Base-by-base conservation (phyloP, 1,139 yeast genomes). In the Candida sp. region DNA sequence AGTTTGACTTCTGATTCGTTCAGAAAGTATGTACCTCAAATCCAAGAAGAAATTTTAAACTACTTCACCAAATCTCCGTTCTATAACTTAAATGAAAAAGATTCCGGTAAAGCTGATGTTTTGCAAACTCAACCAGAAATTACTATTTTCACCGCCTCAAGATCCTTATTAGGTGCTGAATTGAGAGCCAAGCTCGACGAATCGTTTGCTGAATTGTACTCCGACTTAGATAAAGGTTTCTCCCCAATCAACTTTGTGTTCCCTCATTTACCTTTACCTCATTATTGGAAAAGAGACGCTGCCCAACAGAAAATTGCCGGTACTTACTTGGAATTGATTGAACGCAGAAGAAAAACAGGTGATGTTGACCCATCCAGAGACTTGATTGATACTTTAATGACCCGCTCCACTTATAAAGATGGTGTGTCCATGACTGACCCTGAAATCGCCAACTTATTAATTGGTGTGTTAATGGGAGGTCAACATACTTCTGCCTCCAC, bases 401-500 rank as follows among this genome's bases (percentile, higher is more conserved):
- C 80, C 56, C 75, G 75, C 56, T 85, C 93, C 38, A 82, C 89
- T 48, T 93, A 93, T 71, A 90, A 87, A 64, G 99, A 93, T 61
- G 99, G 99, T 53, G 82, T 83, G 38, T 77, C 79, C 58, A 90
- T 93, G 97, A 84, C 97, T 34, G 99, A 95, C 64, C 84, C 84
- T 63, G 96, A 93, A 70, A 89, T 93, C 60, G 95, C 98, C 36
- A 87, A 91, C 68, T 75, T 95, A 63, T 75, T 90, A 67, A 93
- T 93, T 66, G 99, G 98, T 63, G 84, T 95, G 44, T 77, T 95
- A 50, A 93, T 93, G 99, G 99, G 99, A 56, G 99, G 99, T 49
- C 99, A 93, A 72, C 99, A 93, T 67, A 95, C 99, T 27, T 87
- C 96, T 54, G 95, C 98, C 39, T 80, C 98, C 23, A 93, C 99